Conservation (phyloP, 2,329 filamentous ascomycete genomes). For the Monosporascus sp. region DNA sequence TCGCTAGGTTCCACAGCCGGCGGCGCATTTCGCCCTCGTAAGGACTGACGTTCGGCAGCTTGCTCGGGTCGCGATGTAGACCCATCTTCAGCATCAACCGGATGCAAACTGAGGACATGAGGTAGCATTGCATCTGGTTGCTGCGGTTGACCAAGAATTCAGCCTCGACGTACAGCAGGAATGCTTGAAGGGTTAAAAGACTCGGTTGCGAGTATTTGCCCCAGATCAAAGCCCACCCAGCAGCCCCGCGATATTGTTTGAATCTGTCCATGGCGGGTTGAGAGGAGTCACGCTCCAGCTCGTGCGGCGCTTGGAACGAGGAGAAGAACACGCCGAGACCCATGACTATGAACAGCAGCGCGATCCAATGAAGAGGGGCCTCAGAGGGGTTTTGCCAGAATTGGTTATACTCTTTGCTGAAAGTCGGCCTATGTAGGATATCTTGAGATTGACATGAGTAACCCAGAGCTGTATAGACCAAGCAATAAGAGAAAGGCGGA, state of each 20-base stretch:
- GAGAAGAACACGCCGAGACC: constrained; percentile 39
- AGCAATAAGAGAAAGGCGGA: neutral
- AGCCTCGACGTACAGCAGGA: constrained; percentile 47
- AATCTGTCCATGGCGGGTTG: constrained; percentile 39
- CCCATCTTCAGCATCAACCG: constrained; percentile 55
- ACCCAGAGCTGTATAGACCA: neutral
- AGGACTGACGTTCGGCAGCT: constrained; percentile 42
- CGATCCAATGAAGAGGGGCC: constrained; percentile 41
- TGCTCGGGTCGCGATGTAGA: constrained; percentile 49
- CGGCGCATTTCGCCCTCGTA: constrained; percentile 51
- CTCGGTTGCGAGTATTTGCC: constrained; percentile 47
- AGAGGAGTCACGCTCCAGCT: constrained; percentile 36
- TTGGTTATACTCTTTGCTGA: constrained; percentile 42
- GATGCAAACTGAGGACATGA: constrained; percentile 44
- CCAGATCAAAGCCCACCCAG: constrained; percentile 45
- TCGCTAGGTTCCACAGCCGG: constrained; percentile 46
- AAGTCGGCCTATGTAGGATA: constrained; percentile 48
- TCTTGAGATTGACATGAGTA: constrained; percentile 29
- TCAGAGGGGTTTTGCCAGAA: constrained; percentile 42
- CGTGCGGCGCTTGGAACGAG: constrained; percentile 36
- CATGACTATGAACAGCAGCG: constrained; percentile 44
- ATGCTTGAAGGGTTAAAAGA: constrained; percentile 41
- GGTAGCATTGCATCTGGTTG: constrained; percentile 48
- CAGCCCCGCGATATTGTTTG: constrained; percentile 41
- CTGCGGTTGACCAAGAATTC: constrained; percentile 47